Percentiles rank a stretch among this genome's conserved stretches.
Evolutionary conservation across 306 rosid genomes (phyloP).

Genomic region (Dryas octopetala): DNA sequence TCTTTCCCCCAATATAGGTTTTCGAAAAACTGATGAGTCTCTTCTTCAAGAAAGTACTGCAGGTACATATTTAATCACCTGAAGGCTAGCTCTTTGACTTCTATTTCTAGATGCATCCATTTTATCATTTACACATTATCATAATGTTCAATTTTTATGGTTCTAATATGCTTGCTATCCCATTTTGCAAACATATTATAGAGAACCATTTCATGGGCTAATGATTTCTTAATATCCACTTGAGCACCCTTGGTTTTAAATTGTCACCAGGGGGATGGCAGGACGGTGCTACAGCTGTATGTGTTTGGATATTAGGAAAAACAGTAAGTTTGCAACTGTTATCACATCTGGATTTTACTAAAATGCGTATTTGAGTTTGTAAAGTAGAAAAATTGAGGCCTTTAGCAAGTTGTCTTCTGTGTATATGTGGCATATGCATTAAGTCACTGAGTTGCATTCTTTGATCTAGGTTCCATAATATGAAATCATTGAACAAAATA

Average conservation of each 20-base stretch:
- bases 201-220: neutral
- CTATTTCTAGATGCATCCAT: no score
- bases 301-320: conserved; percentile 81
- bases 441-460: neutral
- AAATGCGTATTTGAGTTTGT: neutral
- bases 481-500: neutral
- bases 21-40: conserved; percentile 72
- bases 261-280: conserved; percentile 78
- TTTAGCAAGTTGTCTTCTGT: neutral
- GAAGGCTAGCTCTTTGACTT: no score
- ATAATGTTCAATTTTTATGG: no score
- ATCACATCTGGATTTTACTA: conserved; percentile 1
- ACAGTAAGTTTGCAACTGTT: conserved; percentile 48
- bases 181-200: neutral
- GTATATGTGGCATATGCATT: neutral
- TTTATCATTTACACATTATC: no score
- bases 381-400: neutral
- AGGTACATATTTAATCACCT: conserved; percentile 37
- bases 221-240: conserved; percentile 19
- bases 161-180: neutral
- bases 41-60: conserved; percentile 71
- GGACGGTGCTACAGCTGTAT: conserved; percentile 92
- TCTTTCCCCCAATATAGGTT: conserved; percentile 44
- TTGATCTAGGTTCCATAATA: neutral
- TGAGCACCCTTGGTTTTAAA: conserved; percentile 18